Base-by-base conservation (phyloP, 768 basidiomycete species). In the Russula abietina region DNA sequence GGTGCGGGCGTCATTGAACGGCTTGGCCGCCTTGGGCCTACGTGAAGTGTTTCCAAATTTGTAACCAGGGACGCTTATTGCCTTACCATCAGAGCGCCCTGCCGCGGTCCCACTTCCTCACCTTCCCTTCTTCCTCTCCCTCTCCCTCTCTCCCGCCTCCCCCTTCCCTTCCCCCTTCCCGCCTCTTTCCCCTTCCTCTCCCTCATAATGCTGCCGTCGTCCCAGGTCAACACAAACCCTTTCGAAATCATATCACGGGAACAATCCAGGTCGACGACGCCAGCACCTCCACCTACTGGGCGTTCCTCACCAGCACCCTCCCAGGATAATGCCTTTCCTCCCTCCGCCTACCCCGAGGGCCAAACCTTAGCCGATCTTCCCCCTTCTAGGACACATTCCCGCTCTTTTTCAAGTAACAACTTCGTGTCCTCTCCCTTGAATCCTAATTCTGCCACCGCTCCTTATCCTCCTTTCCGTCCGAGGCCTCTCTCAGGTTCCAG, bases 351-450 rank as follows among this genome's bases (percentile, higher is more conserved):
- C 16, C 16, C 36, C 36, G 36, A 36, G 36, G 36, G 14, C 17
- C 55, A 46, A 12, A 3, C 12, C 26, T 24, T 36, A 19, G 33
- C 52, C 11, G 56, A 66, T 33, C 53, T 51, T 16, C 24, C 50
- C 11, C 49, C 33, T 16, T 45, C 62, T 2, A 56, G 59, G 36
- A 50, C 70, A 4, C 68, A 72, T 36, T 68, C 72, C 53, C 76
- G 70, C 55, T 69, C 75, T 1, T 64, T 69, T 10, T 62, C 75
- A 28, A 52, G 66, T 55, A 73, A 65, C 57, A 73, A 65, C 57
- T 82, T 81, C 67, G 73, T 79, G 46, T 79, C 82, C 30, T 83
- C 83, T 6, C 83, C 83, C 1, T 74, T 83, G 52, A 83, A 83
- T 59, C 81, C 83, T 22, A 76, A 76, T 64, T 70, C 73, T 36